Percentiles rank a stretch among this genome's conserved stretches.
phyloP scores from a whole-genome alignment of 106 monocot species.

The Apostasia shenzhenica region DNA sequence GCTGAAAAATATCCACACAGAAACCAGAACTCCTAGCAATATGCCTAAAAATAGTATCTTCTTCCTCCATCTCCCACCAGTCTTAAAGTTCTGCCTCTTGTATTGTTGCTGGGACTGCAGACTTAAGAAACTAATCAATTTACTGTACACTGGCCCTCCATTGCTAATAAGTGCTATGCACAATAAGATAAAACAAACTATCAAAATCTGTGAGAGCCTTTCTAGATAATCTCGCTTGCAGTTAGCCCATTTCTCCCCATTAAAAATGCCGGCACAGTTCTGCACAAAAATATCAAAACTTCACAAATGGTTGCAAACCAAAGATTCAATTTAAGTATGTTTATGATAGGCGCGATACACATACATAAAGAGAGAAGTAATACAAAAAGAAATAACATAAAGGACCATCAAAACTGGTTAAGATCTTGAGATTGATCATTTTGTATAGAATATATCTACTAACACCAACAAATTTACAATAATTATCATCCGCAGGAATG shows the following conservation, averaged over 20 bases:
- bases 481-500: no score
- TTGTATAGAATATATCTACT: no score
- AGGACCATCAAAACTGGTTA: no score
- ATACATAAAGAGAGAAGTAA: no score
- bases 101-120: slow-evolving; percentile 17
- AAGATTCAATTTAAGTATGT: no score
- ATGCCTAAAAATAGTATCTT: slow-evolving; percentile 52
- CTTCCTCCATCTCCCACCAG: slow-evolving; percentile 61
- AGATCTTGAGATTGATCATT: no score
- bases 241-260: neutral
- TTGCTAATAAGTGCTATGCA: slow-evolving; percentile 11
- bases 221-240: slow-evolving; percentile 1
- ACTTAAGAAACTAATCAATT: slow-evolving; percentile 13
- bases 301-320: no score
- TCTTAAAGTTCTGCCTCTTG: slow-evolving; percentile 23
- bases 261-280: slow-evolving; percentile 4
- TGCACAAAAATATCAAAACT: neutral
- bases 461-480: no score
- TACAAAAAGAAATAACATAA: no score
- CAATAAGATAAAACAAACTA: slow-evolving; percentile 22
- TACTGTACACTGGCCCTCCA: slow-evolving; percentile 3
- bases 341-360: no score
- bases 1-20: slow-evolving; percentile 70
- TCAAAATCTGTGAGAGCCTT: slow-evolving; percentile 11
- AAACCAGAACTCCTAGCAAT: slow-evolving; percentile 38